Base-by-base conservation (phyloP, 1,284 basidiomycete genomes). In the Cryptococcus sp. region DNA sequence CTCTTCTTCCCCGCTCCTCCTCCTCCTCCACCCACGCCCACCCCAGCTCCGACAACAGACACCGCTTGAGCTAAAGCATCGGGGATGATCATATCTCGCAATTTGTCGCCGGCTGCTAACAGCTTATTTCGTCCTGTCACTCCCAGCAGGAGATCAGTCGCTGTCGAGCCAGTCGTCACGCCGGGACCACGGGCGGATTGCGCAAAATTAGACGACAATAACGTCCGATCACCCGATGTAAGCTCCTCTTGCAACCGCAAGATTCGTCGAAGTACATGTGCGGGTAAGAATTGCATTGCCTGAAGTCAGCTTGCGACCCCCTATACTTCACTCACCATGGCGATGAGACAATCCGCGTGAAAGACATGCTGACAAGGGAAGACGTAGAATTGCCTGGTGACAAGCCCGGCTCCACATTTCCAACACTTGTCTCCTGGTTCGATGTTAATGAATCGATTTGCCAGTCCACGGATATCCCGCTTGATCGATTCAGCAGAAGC, bases 311-410 rank as follows among this genome's bases (percentile, higher is more conserved):
- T 17, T 34, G 5, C 25, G 46, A 5, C 46, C 8, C 6, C 3
- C 8, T 34, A 17, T 11, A 29, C 19, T 19, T 29, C 5, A 80
- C 89, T 74, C 68, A 94, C 93, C 83, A 94, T 81, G 29, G 87
- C 84, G 73, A 97, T 93, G 53, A 96, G 81, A 78, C 93, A 97
- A 75, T 97, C 93, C 8, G 91, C 91, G 78, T 96, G 93, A 85
- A 96, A 96, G 11, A 87, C 86, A 73, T 97, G 94, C 68, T 94
- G 90, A 78, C 96, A 99, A 11, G 94, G 94, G 81, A 99, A 99
- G 48, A 96, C 91, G 78, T 99, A 99, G 76, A 98, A 98, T 73
- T 96, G 93, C 57, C 96, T 82, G 26, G 87, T 88, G 50, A 96
- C 79, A 53, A 99, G 81, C 40, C 86, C 81, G 59, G 85, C 82